Conservation (phyloP, 352 stramenopile species). For the Pythium folliculosum region DNA sequence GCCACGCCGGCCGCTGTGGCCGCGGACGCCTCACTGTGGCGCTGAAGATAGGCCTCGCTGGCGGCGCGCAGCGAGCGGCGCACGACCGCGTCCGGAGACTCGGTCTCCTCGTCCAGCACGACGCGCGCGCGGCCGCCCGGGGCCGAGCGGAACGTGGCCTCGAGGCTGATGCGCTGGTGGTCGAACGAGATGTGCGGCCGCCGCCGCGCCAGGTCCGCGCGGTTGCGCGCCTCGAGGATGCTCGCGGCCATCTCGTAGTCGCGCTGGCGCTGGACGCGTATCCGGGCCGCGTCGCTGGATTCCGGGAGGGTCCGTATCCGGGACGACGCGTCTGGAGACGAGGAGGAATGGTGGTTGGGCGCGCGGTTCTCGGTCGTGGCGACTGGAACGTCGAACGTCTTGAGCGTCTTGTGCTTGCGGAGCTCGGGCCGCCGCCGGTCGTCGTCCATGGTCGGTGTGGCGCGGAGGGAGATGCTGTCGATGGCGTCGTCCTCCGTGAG, state of each 20-base stretch:
- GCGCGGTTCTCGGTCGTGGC: slow-evolving; percentile 15
- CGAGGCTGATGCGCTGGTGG: slow-evolving; percentile 46
- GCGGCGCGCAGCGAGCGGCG: slow-evolving; percentile 33
- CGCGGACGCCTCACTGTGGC: slow-evolving; percentile 2
- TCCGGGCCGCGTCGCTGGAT: background rate
- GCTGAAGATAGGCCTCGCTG: slow-evolving; percentile 26
- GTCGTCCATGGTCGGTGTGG: slow-evolving; percentile 14
- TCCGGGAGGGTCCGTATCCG: background rate
- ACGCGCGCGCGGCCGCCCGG: slow-evolving; percentile 44
- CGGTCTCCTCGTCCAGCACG: slow-evolving; percentile 32
- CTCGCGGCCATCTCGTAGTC: slow-evolving; percentile 51
- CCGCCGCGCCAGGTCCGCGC: slow-evolving; percentile 50
- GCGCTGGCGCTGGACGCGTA: slow-evolving; percentile 23
- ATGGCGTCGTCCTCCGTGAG: slow-evolving; percentile 5
- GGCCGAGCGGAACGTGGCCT: slow-evolving; percentile 58
- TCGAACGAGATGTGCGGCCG: slow-evolving; percentile 54
- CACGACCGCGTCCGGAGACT: slow-evolving; percentile 18
- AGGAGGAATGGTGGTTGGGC: background rate
- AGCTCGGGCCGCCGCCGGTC: slow-evolving; percentile 21
- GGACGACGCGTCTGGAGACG: background rate
- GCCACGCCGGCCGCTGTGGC: no score
- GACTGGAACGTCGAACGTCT: slow-evolving; percentile 27
- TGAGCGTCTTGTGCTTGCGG: slow-evolving; percentile 30
- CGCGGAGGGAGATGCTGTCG: background rate
- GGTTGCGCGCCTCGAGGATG: slow-evolving; percentile 40